Evolutionary conservation across 2,329 filamentous ascomycete genomes (phyloP), one percentile per base, ranked within the genome.

Genomic region (Xylariaceae sp.): DNA sequence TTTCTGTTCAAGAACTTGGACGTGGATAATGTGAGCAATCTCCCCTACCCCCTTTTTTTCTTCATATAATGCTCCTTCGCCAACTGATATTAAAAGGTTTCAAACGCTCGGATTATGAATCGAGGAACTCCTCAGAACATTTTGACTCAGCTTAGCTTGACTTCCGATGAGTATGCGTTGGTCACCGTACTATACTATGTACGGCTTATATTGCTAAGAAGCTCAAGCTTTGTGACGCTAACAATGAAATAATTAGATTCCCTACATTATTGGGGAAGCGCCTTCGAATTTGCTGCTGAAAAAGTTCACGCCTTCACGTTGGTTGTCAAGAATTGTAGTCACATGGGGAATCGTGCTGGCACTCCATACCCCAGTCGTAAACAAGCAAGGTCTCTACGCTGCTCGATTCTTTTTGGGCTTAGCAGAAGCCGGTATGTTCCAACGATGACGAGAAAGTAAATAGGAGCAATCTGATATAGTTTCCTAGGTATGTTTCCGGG

Each of bases 31-130:
- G 71, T 69, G 17, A 50, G 67, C 54, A 26, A 31, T 31, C 14
- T 16, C 21, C 4, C 12, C 19, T 28, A 36, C 28, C 8, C 16
- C 8, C 11, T 9, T 16, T 8, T 36, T 11, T 16, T 21, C 16
- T 24, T 4, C 1, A n/a, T 8, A 6, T 3, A 12, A 26, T 24
- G 4, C 2, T 14, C 11, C 4, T 2, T 34, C n/a, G n/a, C 16
- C 52, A 3, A 61, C 19, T 17, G 31, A 23, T 11, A 9, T 24
- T 5, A 11, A 7, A 36, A 71, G 69, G 63, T 77, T 12, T 74
- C 75, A 1, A 78, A 78, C 51, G 76, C 75, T 6, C 69, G 76
- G 8, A 78, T 78, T 31, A 79, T 78, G 76, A 75, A 78, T 47
- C 68, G 63, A 36, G 76, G 75, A 6, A 78, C 75, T 4, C 50